These are phyloP conservation scores for Circinella umbellata DNA, from an alignment of 371 early-diverging fungal genomes.

Conservation along the genomic window DNA sequence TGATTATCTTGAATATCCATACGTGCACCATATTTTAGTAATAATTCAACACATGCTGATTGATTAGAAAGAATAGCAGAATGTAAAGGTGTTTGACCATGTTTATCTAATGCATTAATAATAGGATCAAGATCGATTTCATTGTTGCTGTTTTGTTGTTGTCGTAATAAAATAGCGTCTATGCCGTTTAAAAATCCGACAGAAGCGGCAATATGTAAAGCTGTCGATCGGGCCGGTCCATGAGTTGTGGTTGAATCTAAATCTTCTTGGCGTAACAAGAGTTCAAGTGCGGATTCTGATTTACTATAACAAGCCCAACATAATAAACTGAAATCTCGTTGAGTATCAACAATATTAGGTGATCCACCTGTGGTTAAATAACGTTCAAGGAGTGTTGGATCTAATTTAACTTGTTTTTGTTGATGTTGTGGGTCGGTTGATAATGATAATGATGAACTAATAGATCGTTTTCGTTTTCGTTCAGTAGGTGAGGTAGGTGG, in stretches of 20 bases:
- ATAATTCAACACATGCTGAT: conserved; percentile 19
- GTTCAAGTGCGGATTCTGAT: conserved; percentile 30
- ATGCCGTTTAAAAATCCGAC: conserved; percentile 38
- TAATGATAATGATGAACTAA: conserved; percentile 11
- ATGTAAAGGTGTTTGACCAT: conserved; percentile 40
- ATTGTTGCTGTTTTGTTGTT: conserved; percentile 23
- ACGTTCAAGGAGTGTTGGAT: conserved; percentile 23
- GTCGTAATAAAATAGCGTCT: conserved; percentile 29
- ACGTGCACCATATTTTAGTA: conserved; percentile 35
- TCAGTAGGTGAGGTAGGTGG: conserved; percentile 34
- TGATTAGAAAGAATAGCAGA: conserved; percentile 40
- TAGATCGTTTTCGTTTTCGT: conserved; percentile 38
- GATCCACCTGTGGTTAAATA: conserved; percentile 30
- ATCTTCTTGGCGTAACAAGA: conserved; percentile 28
- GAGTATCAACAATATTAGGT: conserved; percentile 29
- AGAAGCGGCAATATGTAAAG: conserved; percentile 43
- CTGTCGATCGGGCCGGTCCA: conserved; percentile 39
- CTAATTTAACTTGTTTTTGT: conserved; percentile 18
- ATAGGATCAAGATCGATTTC: too few relatives aligned
- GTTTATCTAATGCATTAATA: conserved; percentile 25
- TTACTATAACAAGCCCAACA: conserved; percentile 44
- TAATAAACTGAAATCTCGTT: conserved; percentile 30
- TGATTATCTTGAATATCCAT: conserved; percentile 27
- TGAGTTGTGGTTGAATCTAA: conserved; percentile 35
- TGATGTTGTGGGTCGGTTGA: conserved; percentile 19